Evolutionary conservation across 1,139 yeast species (phyloP).

Genomic region (Kodamaea plutei): DNA sequence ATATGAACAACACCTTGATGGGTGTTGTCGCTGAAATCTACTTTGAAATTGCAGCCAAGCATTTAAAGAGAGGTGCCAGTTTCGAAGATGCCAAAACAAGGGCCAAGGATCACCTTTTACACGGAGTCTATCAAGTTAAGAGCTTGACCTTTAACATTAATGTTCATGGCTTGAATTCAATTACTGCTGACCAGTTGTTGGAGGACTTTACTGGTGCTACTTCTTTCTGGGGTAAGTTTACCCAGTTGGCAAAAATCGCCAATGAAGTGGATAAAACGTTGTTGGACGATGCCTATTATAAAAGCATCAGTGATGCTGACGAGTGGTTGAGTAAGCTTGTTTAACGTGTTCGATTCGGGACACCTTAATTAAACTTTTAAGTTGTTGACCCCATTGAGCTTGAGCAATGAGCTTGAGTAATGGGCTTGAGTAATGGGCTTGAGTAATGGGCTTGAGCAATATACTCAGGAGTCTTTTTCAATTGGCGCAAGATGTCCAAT

Average conservation of each 20-base stretch:
- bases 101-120: slow-evolving; percentile 35
- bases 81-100: slow-evolving; percentile 27
- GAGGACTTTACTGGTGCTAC: slow-evolving; percentile 40
- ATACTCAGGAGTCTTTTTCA: no score
- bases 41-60: slow-evolving; percentile 36
- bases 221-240: slow-evolving; percentile 39
- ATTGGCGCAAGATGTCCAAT: no score
- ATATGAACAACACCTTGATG: slow-evolving; percentile 41
- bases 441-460: no score
- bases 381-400: no score
- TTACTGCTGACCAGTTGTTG: slow-evolving; percentile 32
- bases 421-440: no score
- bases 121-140: slow-evolving; percentile 37
- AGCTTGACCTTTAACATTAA: slow-evolving; percentile 40
- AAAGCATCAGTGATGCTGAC: slow-evolving; percentile 38
- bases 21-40: slow-evolving; percentile 44
- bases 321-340: slow-evolving; percentile 35
- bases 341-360: no score
- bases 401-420: no score
- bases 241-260: slow-evolving; percentile 33
- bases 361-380: no score
- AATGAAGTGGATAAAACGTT: slow-evolving; percentile 33
- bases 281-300: slow-evolving; percentile 28
- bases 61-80: slow-evolving; percentile 21
- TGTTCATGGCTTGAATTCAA: slow-evolving; percentile 41